Percentiles rank a stretch among this genome's conserved stretches.
Conservation (phyloP, 2,329 filamentous ascomycete species). For the Scleromitrula shiraiana region DNA sequence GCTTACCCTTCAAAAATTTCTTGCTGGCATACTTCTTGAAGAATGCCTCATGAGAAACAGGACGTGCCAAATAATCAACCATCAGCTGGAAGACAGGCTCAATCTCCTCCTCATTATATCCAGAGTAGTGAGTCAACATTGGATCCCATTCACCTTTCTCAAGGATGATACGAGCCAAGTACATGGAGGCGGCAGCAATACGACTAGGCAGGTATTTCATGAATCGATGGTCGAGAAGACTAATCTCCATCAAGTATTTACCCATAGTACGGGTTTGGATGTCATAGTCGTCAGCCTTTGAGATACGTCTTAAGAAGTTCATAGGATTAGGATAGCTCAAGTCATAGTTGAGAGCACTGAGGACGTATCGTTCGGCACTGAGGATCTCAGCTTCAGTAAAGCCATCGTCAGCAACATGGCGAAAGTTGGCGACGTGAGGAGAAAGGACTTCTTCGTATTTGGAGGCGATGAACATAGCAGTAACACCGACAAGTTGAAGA, state of each 20-base stretch:
- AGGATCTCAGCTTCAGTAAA: conserved; percentile 94
- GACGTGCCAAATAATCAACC: conserved; percentile 90
- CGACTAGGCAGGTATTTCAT: conserved; percentile 84
- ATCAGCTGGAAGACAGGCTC: conserved; percentile 87
- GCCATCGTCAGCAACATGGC: conserved; percentile 91
- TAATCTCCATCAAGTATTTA: conserved; percentile 97
- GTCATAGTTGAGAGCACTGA: conserved; percentile 88
- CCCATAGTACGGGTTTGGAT: conserved; percentile 94
- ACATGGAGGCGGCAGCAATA: conserved; percentile 89
- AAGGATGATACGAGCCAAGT: conserved; percentile 81
- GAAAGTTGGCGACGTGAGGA: conserved; percentile 94
- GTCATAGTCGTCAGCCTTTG: conserved; percentile 98
- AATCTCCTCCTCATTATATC: conserved; percentile 88
- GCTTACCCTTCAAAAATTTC: conserved; percentile 94
- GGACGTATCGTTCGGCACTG: conserved; percentile 91
- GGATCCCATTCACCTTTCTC: conserved; percentile 88
- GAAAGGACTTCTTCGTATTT: conserved; percentile 99
- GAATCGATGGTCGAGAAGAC: conserved; percentile 89
- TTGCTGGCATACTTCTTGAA: conserved; percentile 99
- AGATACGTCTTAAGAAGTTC: conserved; percentile 98
- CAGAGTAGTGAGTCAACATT: conserved; percentile 82
- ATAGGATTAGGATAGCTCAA: conserved; percentile 98
- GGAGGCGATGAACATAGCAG: conserved; percentile 98
- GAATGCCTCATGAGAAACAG: conserved; percentile 90
- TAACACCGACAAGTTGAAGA: conserved; percentile 92